phyloP scores from a whole-genome alignment of 495 filamentous ascomycete genomes.

The Podospora bellae-mahoneyi region DNA sequence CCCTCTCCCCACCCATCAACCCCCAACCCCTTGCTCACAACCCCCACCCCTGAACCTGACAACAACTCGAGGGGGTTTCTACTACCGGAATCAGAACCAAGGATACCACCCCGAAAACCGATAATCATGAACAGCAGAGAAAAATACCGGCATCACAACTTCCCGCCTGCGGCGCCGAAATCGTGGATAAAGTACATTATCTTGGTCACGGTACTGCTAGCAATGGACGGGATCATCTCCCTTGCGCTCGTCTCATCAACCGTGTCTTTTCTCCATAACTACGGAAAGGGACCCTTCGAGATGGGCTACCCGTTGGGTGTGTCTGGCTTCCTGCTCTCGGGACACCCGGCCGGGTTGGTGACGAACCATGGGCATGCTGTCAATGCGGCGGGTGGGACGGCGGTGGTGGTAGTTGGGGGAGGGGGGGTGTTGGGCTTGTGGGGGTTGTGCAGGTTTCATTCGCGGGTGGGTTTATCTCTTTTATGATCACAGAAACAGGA shows the following conservation, averaged over 20 bases:
- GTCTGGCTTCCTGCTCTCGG: conserved; percentile 35
- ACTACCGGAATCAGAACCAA: neutral
- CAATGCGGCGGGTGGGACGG: conserved; percentile 51
- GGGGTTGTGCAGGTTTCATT: conserved; percentile 27
- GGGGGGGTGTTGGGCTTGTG: conserved; percentile 42
- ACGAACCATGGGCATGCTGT: conserved; percentile 47
- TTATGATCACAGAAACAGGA: conserved; percentile 10
- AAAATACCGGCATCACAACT: neutral
- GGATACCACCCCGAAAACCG: neutral
- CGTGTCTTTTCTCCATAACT: conserved; percentile 46
- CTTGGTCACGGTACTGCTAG: conserved; percentile 28
- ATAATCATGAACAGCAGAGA: neutral
- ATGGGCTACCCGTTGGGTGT: conserved; percentile 28
- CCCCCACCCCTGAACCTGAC: neutral
- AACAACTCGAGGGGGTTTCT: neutral
- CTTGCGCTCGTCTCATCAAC: conserved; percentile 47
- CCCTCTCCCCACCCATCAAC: neutral
- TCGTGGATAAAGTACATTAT: conserved; percentile 12
- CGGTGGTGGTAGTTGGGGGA: conserved; percentile 47
- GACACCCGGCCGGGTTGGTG: conserved; percentile 41
- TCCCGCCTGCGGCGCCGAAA: neutral
- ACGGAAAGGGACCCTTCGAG: conserved; percentile 36
- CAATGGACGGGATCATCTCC: conserved; percentile 45
- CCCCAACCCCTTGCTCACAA: neutral
- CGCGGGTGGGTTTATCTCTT: neutral